phyloP scores from a whole-genome alignment of 2,329 filamentous ascomycete species.

The Nectriaceae sp. region DNA sequence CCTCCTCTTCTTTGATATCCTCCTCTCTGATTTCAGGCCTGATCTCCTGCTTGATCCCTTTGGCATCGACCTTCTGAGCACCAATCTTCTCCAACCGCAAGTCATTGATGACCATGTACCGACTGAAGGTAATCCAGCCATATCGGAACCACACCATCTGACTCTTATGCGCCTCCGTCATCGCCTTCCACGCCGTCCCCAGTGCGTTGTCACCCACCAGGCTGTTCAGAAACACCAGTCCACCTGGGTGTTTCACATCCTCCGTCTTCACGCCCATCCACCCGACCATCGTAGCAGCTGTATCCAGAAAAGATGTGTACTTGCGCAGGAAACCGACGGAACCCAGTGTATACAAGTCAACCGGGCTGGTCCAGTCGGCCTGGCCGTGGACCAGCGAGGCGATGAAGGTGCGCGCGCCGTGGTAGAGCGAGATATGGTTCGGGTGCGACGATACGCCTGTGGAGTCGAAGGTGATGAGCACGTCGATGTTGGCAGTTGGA shows the following conservation, averaged over 20 bases:
- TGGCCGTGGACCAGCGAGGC: conserved; percentile 63
- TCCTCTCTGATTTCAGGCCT: no score
- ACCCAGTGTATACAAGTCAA: conserved; percentile 83
- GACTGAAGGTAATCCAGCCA: conserved; percentile 87
- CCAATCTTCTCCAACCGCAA: conserved; percentile 57
- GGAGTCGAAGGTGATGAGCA: conserved; percentile 88
- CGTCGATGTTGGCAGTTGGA: conserved; percentile 65
- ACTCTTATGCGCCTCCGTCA: conserved; percentile 87
- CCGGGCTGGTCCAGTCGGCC: conserved; percentile 67
- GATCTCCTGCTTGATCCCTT: no score
- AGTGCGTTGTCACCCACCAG: conserved; percentile 60
- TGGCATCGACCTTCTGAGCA: no score
- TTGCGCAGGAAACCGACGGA: conserved; percentile 75
- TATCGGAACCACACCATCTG: conserved; percentile 99
- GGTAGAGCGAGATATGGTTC: conserved; percentile 89
- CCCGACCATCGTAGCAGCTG: conserved; percentile 64
- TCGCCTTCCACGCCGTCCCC: conserved; percentile 72
- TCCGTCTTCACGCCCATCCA: conserved; percentile 38
- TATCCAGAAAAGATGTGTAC: conserved; percentile 77
- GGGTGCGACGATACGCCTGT: conserved; percentile 82
- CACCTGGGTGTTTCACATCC: conserved; percentile 46
- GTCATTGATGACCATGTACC: conserved; percentile 97
- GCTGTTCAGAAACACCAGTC: conserved; percentile 72
- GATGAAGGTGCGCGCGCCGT: conserved; percentile 77
- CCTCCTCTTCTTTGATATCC: no score